Conservation (phyloP, 306 rosid genomes). For the Vachellia pachyceras region DNA sequence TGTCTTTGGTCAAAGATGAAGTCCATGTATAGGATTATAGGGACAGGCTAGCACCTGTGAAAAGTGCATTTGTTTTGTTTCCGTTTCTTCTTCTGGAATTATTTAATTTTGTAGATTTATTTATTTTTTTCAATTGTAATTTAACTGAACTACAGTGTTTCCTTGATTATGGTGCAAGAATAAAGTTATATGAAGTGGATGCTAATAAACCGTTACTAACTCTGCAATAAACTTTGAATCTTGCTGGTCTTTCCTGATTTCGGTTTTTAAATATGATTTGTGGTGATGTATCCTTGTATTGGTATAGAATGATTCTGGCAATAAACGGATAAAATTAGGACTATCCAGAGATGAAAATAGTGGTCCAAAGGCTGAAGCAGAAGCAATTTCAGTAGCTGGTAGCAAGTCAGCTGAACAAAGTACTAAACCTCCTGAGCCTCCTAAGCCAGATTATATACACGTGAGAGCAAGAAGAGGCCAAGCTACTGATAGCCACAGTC, state of each 20-base stretch:
- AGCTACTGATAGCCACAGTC: slow-evolving; percentile 99
- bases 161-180: not conserved
- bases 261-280: slow-evolving; percentile 14
- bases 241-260: slow-evolving; percentile 3
- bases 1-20: slow-evolving; percentile 10
- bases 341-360: slow-evolving; percentile 48
- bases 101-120: not conserved
- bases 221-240: not conserved
- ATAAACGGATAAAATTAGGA: slow-evolving; percentile 58
- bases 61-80: not conserved
- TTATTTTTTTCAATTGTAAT: not conserved
- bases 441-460: slow-evolving; percentile 87
- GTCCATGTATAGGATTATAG: not conserved
- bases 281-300: slow-evolving; percentile 20
- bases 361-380: slow-evolving; percentile 49
- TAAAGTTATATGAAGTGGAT: not conserved
- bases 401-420: slow-evolving; percentile 57
- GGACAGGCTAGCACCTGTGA: not conserved
- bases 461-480: slow-evolving; percentile 99
- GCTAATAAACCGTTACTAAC: not conserved
- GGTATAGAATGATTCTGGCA: slow-evolving; percentile 55
- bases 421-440: slow-evolving; percentile 62
- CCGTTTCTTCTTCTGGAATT: not conserved
- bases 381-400: slow-evolving; percentile 55
- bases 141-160: slow-evolving; percentile 3